A percentile compares a stretch with the other conserved stretches of the same genome.
Evolutionary conservation across 192 early-diverging fungal genomes (phyloP).

Genomic region (Jimgerdemannia lactiflua): DNA sequence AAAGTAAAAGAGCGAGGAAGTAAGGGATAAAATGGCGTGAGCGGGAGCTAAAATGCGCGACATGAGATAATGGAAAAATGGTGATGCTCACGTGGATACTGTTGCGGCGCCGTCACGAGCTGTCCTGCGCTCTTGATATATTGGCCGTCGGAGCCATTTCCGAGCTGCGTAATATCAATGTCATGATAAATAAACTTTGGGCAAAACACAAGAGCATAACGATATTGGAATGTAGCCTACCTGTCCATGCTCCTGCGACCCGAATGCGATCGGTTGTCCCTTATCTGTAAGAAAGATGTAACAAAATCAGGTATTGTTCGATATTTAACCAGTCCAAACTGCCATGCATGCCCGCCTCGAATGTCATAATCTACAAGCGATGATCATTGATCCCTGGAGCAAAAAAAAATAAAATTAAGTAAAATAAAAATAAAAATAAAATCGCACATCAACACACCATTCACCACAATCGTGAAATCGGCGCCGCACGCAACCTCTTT

Average conservation of each 20-base stretch:
- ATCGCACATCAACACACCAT: slow-evolving; percentile 3
- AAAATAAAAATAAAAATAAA: too few relatives aligned
- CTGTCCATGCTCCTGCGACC: slow-evolving; percentile 49
- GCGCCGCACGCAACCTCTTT: slow-evolving; percentile 40
- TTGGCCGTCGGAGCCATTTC: slow-evolving; percentile 43
- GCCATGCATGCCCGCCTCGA: too few relatives aligned
- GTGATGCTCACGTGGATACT: slow-evolving; percentile 32
- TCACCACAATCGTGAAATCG: slow-evolving; percentile 40
- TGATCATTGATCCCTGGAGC: background rate
- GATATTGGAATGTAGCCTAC: slow-evolving; percentile 4
- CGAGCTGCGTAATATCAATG: slow-evolving; percentile 23
- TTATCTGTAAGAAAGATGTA: slow-evolving; percentile 23
- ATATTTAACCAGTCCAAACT: background rate
- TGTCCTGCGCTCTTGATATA: slow-evolving; percentile 40
- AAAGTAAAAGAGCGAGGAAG: background rate
- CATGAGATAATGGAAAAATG: background rate
- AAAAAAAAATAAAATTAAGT: background rate
- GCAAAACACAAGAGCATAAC: background rate
- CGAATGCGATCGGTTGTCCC: slow-evolving; percentile 43
- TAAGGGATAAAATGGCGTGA: background rate
- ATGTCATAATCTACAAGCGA: too few relatives aligned
- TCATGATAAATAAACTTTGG: background rate
- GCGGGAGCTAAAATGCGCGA: too few relatives aligned
- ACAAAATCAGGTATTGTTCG: background rate
- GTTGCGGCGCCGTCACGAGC: slow-evolving; percentile 35